phyloP scores from a whole-genome alignment of 495 filamentous ascomycete genomes.

The Neurospora sp. region DNA sequence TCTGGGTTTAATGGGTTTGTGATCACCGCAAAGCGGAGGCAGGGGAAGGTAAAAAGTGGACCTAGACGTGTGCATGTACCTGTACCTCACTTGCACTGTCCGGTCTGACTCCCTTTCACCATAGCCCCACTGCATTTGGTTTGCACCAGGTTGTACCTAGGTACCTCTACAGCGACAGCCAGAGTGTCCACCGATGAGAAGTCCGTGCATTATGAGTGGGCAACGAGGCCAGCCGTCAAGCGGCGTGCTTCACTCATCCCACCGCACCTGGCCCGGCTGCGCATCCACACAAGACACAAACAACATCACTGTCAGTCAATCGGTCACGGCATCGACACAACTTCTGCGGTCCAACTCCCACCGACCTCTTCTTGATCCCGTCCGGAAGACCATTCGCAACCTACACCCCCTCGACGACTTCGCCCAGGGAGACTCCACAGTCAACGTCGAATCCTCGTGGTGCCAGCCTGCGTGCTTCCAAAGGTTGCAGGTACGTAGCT shows the following conservation, averaged over 20 bases:
- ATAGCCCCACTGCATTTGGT: neutral
- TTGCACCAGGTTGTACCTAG: neutral
- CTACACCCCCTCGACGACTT: neutral
- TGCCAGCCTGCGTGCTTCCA: neutral
- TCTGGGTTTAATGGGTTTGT: neutral
- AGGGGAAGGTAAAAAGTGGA: neutral
- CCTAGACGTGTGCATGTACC: neutral
- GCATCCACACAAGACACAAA: neutral
- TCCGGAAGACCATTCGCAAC: neutral
- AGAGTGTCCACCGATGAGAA: neutral
- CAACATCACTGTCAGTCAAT: neutral
- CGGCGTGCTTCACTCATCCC: neutral
- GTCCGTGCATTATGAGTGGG: neutral
- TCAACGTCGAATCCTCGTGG: neutral
- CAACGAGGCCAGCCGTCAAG: neutral
- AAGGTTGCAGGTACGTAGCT: neutral
- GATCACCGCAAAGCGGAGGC: neutral
- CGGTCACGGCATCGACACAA: conserved; percentile 1
- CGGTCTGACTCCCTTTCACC: neutral
- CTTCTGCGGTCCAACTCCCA: neutral
- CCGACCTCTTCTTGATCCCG: neutral
- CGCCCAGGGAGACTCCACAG: neutral
- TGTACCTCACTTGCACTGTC: neutral
- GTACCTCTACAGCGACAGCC: neutral
- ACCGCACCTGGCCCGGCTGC: neutral